Evolutionary conservation across 1,284 basidiomycete species (phyloP).

Genomic region (Sphagnurus paluster): DNA sequence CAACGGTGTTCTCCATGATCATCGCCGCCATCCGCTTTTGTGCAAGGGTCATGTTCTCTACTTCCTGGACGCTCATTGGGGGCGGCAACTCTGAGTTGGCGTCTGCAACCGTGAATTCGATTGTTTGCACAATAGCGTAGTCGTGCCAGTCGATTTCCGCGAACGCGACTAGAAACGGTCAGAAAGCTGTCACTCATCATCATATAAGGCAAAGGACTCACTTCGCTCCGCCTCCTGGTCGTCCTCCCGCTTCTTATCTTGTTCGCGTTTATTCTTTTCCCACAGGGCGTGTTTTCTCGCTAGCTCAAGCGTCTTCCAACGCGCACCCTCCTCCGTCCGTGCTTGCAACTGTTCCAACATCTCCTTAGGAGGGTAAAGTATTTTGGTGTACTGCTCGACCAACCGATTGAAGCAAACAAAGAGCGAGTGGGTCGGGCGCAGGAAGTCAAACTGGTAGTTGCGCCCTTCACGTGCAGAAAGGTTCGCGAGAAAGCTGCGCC

Average conservation of each 20-base stretch:
- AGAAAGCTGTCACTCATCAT: conserved; percentile 9
- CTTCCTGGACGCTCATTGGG: conserved; percentile 92
- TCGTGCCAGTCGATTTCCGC: conserved; percentile 99
- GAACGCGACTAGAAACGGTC: conserved; percentile 67
- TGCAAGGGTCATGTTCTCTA: conserved; percentile 94
- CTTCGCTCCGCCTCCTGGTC: conserved; percentile 88
- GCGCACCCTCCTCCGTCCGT: conserved; percentile 57
- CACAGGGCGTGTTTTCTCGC: conserved; percentile 84
- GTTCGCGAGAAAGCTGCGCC: conserved; percentile 82
- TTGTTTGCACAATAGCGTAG: conserved; percentile 97
- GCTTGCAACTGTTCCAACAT: conserved; percentile 70
- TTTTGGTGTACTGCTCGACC: conserved; percentile 94
- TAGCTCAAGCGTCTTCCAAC: conserved; percentile 79
- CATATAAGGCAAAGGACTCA: conserved; percentile 48
- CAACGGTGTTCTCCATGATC: conserved; percentile 93
- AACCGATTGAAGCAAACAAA: conserved; percentile 97
- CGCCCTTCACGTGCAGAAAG: conserved; percentile 89
- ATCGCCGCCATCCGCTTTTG: conserved; percentile 98
- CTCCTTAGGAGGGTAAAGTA: conserved; percentile 83
- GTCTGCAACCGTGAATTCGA: conserved; percentile 95
- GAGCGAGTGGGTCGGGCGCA: conserved; percentile 93
- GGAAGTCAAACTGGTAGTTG: conserved; percentile 98
- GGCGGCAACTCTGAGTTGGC: conserved; percentile 90
- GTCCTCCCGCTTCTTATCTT: conserved; percentile 84
- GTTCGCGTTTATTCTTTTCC: conserved; percentile 83